Evolutionary conservation across 2,329 filamentous ascomycete genomes (phyloP), one percentile per base, ranked within the genome.

Genomic region (Pseudocercospora fijiensis): DNA sequence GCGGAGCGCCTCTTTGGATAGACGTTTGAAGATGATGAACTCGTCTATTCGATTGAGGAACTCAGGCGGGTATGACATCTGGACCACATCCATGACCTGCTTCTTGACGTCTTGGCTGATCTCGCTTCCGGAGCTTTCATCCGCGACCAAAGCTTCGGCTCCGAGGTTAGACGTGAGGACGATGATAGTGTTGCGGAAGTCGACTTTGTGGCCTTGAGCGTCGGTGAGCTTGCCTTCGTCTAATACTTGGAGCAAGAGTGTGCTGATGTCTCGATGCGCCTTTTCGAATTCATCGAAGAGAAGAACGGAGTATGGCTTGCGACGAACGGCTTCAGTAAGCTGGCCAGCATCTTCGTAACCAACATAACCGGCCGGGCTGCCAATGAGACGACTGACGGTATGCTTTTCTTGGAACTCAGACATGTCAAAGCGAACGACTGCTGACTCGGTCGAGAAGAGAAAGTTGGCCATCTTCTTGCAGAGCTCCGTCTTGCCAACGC

Each of bases 211-310:
- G 30, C 95, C 95, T 78, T 98, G 94, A 0, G 92, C 88, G 75
- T 98, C 95, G 0, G 94, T 98, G 57, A 99, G 84, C 80, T 95
- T 97, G 2, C 95, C 95, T 76, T 98, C 95, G 74, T 98, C 95
- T 0, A 99, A 86, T 0, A 98, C 94, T 77, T 98, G 95, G 3
- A 99, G 85, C 3, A 99, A 84, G 2, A 99, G 82, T 0, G 93
- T 90, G 0, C 92, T 96, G 69, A 98, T 97, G 72, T 99, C 95
- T 60, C 91, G 89, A 75, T 98, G 95, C 0, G 94, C 95, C 76
- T 99, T 98, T 75, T 99, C 95, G 71, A 97, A 98, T 76, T 98
- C 95, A 76, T 99, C 95, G 71, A 99, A 96, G 1, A 99, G 84
- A 0, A 99, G 83, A 0, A 99, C 92, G 0, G 94, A 93, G 71